phyloP scores from a whole-genome alignment of 23 red algal genomes.

The Chondrus crispus region DNA sequence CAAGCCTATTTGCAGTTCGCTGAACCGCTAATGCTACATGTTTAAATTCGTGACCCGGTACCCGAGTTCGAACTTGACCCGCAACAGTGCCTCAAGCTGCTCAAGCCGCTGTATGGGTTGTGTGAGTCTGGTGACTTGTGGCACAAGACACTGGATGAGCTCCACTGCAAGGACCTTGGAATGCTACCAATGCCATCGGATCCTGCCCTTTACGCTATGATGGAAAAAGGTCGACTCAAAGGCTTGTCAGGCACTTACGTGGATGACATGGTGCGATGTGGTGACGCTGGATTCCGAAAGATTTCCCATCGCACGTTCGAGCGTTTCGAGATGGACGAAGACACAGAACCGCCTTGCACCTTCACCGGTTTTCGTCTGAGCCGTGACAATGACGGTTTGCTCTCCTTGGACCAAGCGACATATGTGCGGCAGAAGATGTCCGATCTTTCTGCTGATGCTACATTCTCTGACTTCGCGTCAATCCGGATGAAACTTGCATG shows the following conservation, averaged over 20 bases:
- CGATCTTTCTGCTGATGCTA: not conserved
- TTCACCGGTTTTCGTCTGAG: not conserved
- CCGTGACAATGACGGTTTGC: not conserved
- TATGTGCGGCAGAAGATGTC: not conserved
- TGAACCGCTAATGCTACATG: not conserved
- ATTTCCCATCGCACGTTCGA: not conserved
- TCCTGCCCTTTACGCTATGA: not conserved
- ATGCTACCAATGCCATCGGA: not conserved
- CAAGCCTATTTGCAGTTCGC: conserved; percentile 9
- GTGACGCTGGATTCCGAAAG: not conserved
- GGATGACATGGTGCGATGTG: not conserved
- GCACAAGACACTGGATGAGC: not conserved
- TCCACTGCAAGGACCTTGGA: not conserved
- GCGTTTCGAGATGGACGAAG: not conserved
- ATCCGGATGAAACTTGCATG: conserved; percentile 30
- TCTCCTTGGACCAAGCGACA: not conserved
- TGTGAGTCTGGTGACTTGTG: conserved; percentile 4
- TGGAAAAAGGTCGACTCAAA: not conserved
- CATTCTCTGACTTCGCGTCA: not conserved
- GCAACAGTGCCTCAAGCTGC: not conserved
- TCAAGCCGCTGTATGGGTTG: not conserved
- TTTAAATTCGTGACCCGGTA: not conserved
- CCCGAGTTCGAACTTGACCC: not conserved
- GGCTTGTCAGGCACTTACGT: not conserved
- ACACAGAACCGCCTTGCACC: not conserved